Conservation (phyloP, 108 stramenopile species). For the Fistulifera pelliculosa region DNA sequence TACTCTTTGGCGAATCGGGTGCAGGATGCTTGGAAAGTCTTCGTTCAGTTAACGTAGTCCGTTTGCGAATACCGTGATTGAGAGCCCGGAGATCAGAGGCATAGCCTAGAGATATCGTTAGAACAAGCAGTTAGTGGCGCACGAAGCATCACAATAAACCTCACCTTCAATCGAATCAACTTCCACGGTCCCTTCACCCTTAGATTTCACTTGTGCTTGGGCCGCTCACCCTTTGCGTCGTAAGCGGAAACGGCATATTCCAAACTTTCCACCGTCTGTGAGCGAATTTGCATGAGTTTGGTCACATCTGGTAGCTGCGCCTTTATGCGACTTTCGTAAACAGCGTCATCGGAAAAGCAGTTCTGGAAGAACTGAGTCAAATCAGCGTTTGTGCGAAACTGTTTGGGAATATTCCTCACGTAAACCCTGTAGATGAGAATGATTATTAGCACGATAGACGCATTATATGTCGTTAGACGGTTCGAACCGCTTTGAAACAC, state of each 20-base stretch:
- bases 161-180: conserved; percentile 11
- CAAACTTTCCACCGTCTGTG: conserved; percentile 14
- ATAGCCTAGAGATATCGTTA: too few relatives aligned
- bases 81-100: too few relatives aligned
- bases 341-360: conserved; percentile 21
- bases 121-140: too few relatives aligned
- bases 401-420: conserved; percentile 36
- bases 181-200: neutral
- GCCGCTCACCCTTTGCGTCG: conserved; percentile 10
- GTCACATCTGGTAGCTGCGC: conserved; percentile 16
- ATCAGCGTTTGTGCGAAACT: conserved; percentile 28
- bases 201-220: neutral
- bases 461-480: too few relatives aligned
- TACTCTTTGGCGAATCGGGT: too few relatives aligned
- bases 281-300: conserved; percentile 14
- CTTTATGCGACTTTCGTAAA: conserved; percentile 18
- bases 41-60: too few relatives aligned
- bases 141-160: too few relatives aligned
- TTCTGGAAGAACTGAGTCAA: conserved; percentile 36
- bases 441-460: neutral
- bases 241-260: conserved; percentile 29
- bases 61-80: too few relatives aligned
- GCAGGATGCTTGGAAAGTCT: too few relatives aligned
- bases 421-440: conserved; percentile 24
- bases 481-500: too few relatives aligned